Percentiles rank a stretch among this genome's conserved stretches.
These are phyloP conservation scores for Hanseniaspora taiwanica DNA, from an alignment of 805 yeast species.

Conservation along the genomic window DNA sequence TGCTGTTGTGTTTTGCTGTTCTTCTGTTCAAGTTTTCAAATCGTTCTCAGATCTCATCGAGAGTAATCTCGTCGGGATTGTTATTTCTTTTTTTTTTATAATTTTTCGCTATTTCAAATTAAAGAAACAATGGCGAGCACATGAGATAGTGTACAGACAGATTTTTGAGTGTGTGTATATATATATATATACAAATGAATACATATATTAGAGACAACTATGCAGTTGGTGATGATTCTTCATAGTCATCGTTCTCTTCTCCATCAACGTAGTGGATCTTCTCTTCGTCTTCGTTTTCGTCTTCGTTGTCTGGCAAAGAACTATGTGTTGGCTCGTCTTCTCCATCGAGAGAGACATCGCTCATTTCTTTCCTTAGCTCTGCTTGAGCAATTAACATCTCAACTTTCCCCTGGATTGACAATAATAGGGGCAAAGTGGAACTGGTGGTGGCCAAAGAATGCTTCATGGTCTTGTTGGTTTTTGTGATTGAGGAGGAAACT, in stretches of 20 bases:
- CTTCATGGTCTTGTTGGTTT: constrained; percentile 32
- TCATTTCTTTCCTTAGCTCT: constrained; percentile 44
- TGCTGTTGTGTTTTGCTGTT: background rate
- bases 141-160: too few relatives aligned
- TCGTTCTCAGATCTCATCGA: too few relatives aligned
- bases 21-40: too few relatives aligned
- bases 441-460: constrained; percentile 40
- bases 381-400: constrained; percentile 68
- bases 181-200: too few relatives aligned
- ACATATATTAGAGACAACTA: too few relatives aligned
- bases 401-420: constrained; percentile 77
- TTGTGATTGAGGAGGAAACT: constrained; percentile 1
- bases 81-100: too few relatives aligned
- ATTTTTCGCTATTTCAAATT: too few relatives aligned
- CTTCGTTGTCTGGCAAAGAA: constrained; percentile 16
- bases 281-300: constrained; percentile 17
- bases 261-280: constrained; percentile 22
- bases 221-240: too few relatives aligned
- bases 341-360: constrained; percentile 22
- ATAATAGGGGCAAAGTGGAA: constrained; percentile 50
- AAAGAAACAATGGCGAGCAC: too few relatives aligned
- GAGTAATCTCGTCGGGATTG: too few relatives aligned
- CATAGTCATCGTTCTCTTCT: constrained; percentile 29
- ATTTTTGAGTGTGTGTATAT: too few relatives aligned
- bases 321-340: constrained; percentile 22